Base-by-base conservation (phyloP, 805 yeast species). In the Wickerhamomyces strasburgensis region DNA sequence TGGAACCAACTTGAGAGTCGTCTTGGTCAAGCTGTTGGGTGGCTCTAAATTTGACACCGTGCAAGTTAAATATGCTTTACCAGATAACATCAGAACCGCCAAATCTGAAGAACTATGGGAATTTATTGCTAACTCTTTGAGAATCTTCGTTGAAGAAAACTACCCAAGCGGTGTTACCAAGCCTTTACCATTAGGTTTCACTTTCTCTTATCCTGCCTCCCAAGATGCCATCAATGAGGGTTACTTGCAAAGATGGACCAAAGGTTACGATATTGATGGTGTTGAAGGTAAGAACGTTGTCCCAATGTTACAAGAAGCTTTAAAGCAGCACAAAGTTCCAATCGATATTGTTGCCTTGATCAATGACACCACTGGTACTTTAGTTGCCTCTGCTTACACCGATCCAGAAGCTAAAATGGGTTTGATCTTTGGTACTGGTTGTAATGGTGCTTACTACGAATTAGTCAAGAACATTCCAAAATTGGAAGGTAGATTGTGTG, bases 311-410 rank as follows among this genome's bases (percentile, higher is more conserved):
- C 95, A 84, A 66, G 65, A 66, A 10, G 85, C 95, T 28, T 70
- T 90, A 47, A 68, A 73, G 47, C 70, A 70, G 49, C 67, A 68
- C 46, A 61, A 72, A 15, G 77, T 86, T 35, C 95, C 96, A 46
- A 84, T 89, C 53, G 72, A 77, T 32, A 94, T 90, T 40, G 88
- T 86, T 45, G 96, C 98, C 34, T 70, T 90, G 58, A 90, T 90
- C 64, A 90, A 89, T 66, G 98, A 90, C 63, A 90, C 98, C 48
- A 86, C 96, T 33, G 98, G 98, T 61, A 90, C 98, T 31, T 70
- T 90, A 54, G 95, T 90, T 44, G 98, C 98, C 24, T 88, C 97
- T 34, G 78, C 83, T 72, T 90, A 90, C 68, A 75, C 94, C 35
- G 95, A 90, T 59, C 77, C 90, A 26, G 78, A 77, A 52, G 80